phyloP scores from a whole-genome alignment of 1,139 yeast species.

The Suhomyces ambrosiae region DNA sequence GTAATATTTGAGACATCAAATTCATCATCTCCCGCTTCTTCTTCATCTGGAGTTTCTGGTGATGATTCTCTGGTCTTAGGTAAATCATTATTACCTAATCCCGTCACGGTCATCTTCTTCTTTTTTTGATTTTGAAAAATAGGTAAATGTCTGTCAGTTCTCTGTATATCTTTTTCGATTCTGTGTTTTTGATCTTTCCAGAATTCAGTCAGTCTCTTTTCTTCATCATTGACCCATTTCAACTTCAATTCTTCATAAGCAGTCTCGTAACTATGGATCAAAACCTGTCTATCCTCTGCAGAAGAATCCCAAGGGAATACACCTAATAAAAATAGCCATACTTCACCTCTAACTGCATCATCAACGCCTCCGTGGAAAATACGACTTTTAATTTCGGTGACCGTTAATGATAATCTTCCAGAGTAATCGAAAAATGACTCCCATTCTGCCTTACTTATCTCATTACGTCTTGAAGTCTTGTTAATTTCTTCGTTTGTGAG shows the following conservation, averaged over 20 bases:
- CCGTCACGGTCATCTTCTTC: slow-evolving; percentile 13
- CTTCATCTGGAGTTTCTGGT: slow-evolving; percentile 50
- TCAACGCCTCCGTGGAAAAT: slow-evolving; percentile 90
- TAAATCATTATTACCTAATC: slow-evolving; percentile 11
- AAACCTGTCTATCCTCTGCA: slow-evolving; percentile 61
- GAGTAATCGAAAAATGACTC: slow-evolving; percentile 73
- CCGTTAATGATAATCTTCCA: slow-evolving; percentile 75
- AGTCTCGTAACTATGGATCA: slow-evolving; percentile 57
- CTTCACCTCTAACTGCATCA: slow-evolving; percentile 61
- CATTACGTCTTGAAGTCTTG: slow-evolving; percentile 64
- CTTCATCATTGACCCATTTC: slow-evolving; percentile 64
- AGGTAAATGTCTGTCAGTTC: slow-evolving; percentile 81
- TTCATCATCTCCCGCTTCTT: slow-evolving; percentile 37
- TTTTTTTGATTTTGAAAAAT: slow-evolving; percentile 56
- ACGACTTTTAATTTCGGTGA: slow-evolving; percentile 73
- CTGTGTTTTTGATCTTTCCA: slow-evolving; percentile 89
- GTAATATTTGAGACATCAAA: slow-evolving; percentile 52
- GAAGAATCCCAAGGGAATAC: slow-evolving; percentile 92
- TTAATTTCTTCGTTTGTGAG: slow-evolving; percentile 62
- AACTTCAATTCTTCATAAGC: slow-evolving; percentile 69
- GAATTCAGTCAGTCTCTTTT: slow-evolving; percentile 62
- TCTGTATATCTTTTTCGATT: slow-evolving; percentile 89
- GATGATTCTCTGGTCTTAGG: slow-evolving; percentile 27
- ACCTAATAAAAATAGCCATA: slow-evolving; percentile 83
- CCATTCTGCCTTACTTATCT: slow-evolving; percentile 78